A percentile compares a stretch with the other conserved stretches of the same genome.
Conservation (phyloP, 2,329 filamentous ascomycete genomes). For the Thielaviopsis musarum region DNA sequence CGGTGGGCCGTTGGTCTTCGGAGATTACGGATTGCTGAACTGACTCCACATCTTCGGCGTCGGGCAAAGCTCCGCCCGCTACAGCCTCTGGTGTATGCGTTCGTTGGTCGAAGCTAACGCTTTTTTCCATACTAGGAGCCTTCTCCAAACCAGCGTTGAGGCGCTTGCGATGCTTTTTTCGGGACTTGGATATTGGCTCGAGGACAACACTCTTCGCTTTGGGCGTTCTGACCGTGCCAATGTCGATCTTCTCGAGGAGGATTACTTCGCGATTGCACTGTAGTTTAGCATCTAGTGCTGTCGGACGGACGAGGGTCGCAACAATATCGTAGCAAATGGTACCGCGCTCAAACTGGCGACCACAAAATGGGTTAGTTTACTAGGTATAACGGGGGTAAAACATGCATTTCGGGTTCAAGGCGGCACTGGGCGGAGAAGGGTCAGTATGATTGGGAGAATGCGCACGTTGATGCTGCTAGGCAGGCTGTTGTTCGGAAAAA, state of each 20-base stretch:
- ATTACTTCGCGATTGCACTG: slow-evolving; percentile 69
- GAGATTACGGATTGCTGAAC: slow-evolving; percentile 25
- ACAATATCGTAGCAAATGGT: slow-evolving; percentile 85
- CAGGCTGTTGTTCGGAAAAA: slow-evolving; percentile 50
- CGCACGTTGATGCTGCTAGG: slow-evolving; percentile 92
- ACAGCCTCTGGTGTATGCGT: slow-evolving; percentile 19
- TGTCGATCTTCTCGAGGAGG: slow-evolving; percentile 68
- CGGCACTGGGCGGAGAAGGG: not conserved
- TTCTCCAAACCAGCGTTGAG: slow-evolving; percentile 1
- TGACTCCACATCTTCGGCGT: slow-evolving; percentile 12
- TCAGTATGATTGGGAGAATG: slow-evolving; percentile 12
- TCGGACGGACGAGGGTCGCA: slow-evolving; percentile 76
- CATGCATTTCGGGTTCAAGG: not conserved
- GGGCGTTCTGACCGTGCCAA: slow-evolving; percentile 56
- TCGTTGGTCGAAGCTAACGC: not conserved
- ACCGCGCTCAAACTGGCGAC: slow-evolving; percentile 72
- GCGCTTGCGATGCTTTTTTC: slow-evolving; percentile 26
- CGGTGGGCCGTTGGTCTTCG: slow-evolving; percentile 24
- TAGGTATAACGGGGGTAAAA: not conserved
- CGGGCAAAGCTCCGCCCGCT: slow-evolving; percentile 17
- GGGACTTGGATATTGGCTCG: slow-evolving; percentile 63
- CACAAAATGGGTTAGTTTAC: not conserved
- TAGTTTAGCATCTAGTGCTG: slow-evolving; percentile 63
- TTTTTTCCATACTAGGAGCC: slow-evolving; percentile 6
- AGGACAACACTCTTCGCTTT: slow-evolving; percentile 72